Percentiles rank a stretch among this genome's conserved stretches.
These are phyloP conservation scores for Aureobasidium sp. DNA, from an alignment of 2,329 filamentous ascomycete species.

Conservation along the genomic window DNA sequence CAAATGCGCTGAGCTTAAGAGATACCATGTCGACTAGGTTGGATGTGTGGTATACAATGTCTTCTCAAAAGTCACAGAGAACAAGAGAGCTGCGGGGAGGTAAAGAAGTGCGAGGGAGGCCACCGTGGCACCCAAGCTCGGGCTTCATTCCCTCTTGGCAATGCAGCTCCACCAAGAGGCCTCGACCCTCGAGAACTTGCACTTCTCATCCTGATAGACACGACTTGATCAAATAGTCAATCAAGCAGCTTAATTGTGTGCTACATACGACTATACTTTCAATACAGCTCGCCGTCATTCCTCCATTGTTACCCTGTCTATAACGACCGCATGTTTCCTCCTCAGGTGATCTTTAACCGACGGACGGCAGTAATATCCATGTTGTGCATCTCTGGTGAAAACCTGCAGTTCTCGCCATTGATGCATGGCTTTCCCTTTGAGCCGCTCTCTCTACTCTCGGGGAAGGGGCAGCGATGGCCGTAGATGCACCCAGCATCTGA, in stretches of 20 bases:
- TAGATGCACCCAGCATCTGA: conserved; percentile 54
- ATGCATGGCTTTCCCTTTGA: conserved; percentile 47
- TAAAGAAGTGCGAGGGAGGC: not conserved
- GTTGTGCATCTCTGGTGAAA: conserved; percentile 47
- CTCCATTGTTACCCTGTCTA: not conserved
- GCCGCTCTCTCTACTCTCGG: conserved; percentile 28
- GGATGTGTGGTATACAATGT: not conserved
- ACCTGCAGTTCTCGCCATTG: conserved; percentile 50
- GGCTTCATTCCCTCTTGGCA: conserved; percentile 2
- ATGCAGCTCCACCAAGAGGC: not conserved
- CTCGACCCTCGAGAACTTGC: not conserved
- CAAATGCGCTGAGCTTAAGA: conserved; percentile 62
- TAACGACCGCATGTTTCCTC: not conserved
- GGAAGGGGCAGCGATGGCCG: conserved; percentile 53
- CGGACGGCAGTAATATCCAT: conserved; percentile 50
- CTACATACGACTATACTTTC: not conserved
- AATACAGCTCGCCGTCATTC: not conserved
- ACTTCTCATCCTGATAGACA: not conserved
- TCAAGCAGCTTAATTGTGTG: not conserved
- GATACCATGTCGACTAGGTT: conserved; percentile 53
- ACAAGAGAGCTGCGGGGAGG: not conserved
- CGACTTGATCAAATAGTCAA: not conserved
- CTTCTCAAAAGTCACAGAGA: not conserved
- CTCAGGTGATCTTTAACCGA: conserved; percentile 28
- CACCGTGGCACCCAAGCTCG: not conserved